phyloP scores from a whole-genome alignment of 2,329 filamentous ascomycete genomes.

The Alternaria burnsii region DNA sequence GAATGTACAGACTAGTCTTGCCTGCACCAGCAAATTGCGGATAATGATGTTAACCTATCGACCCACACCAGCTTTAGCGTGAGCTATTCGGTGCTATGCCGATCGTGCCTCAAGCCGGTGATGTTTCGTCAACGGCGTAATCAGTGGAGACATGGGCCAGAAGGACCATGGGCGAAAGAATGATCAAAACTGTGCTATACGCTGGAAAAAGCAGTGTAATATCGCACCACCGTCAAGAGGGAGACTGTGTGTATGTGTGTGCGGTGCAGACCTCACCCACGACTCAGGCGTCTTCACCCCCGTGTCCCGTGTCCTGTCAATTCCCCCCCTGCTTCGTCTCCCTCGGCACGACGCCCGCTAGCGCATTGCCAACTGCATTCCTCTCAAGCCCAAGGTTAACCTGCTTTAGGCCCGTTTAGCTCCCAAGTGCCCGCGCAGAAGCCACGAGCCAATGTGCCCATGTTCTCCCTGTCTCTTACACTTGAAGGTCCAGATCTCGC shows the following conservation, averaged over 20 bases:
- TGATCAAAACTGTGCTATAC: neutral
- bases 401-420: constrained; percentile 42
- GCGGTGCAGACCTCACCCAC: neutral
- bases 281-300: constrained; percentile 2
- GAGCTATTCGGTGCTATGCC: constrained; percentile 12
- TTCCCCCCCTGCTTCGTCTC: constrained; percentile 11
- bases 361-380: constrained; percentile 31
- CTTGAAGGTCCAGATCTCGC: constrained; percentile 37
- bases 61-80: constrained; percentile 6
- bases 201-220: neutral
- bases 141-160: constrained; percentile 8
- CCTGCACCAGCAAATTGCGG: constrained; percentile 11
- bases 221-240: neutral
- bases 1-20: neutral
- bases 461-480: constrained; percentile 35
- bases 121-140: constrained; percentile 20
- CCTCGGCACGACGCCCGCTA: constrained; percentile 28
- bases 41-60: constrained; percentile 8
- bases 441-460: constrained; percentile 32
- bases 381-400: constrained; percentile 34
- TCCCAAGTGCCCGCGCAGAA: constrained; percentile 31
- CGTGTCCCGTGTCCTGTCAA: neutral
- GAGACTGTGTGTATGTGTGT: neutral
- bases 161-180: neutral
- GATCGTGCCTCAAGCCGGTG: constrained; percentile 21